Evolutionary conservation across 2,329 filamentous ascomycete genomes (phyloP).

Genomic region (Lachnellula occidentalis): DNA sequence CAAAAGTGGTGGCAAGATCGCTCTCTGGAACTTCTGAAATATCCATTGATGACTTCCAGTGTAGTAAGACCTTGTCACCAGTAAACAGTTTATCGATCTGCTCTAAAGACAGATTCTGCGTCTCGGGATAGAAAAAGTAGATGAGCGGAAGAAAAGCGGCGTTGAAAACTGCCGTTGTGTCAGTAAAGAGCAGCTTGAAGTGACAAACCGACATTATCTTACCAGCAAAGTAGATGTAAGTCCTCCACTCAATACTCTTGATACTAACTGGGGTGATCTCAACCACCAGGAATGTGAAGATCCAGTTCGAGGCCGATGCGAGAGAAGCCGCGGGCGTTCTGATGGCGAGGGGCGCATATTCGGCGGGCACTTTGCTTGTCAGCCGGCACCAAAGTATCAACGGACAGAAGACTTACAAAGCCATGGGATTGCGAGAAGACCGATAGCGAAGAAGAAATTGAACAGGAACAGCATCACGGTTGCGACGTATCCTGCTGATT

Average conservation of each 20-base stretch:
- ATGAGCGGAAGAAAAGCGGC: constrained; percentile 3
- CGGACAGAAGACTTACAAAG: constrained; percentile 13
- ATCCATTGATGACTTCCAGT: constrained; percentile 28
- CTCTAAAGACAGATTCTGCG: constrained; percentile 21
- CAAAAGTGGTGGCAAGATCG: too few species aligned
- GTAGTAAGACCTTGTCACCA: constrained; percentile 29
- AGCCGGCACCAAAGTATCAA: too few species aligned
- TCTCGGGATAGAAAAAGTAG: constrained; percentile 32
- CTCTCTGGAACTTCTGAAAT: constrained; percentile 27
- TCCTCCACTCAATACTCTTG: constrained; percentile 26
- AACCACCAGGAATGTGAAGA: constrained; percentile 52
- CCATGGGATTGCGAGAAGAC: constrained; percentile 47
- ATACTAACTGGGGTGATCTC: constrained; percentile 29
- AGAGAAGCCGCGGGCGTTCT: constrained; percentile 36
- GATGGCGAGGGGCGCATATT: constrained; percentile 43
- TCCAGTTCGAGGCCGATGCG: constrained; percentile 36
- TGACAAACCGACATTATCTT: too few species aligned
- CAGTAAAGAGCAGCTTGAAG: too few species aligned
- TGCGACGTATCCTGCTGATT: constrained; percentile 33
- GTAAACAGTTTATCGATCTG: constrained; percentile 29
- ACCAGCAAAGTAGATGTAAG: constrained; percentile 50
- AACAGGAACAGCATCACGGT: constrained; percentile 51
- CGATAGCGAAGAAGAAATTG: constrained; percentile 52
- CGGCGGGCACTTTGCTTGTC: constrained; percentile 35
- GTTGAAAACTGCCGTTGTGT: constrained; percentile 37